Base-by-base conservation (phyloP, 1,284 basidiomycete species). In the Austroboletus novae-zelandiae region DNA sequence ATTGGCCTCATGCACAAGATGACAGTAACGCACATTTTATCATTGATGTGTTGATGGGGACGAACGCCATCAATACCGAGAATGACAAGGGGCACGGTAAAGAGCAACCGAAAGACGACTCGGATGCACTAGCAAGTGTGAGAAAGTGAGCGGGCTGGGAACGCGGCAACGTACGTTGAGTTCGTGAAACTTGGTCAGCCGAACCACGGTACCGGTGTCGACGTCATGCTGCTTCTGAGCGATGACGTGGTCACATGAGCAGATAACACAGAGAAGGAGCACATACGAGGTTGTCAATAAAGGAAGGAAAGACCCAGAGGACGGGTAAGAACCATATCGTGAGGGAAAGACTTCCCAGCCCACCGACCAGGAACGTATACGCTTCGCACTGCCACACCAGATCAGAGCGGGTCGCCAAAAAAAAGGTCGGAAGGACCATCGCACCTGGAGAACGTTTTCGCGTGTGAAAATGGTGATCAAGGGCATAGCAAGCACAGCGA, bases 121-220 rank as follows among this genome's bases (percentile, higher is more conserved):
- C 87, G 86, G 39, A 89, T 78, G 44, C 72, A 76, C 88, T 90
- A 58, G 17, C 0, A 1, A 23, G 3, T 4, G 3, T 48, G 25
- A 46, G 37, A 47, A 41, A 37, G 27, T 13, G 23, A 32, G 13
- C 40, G 25, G 30, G 34, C 4, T 20, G 34, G 23, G 5, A n/a
- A 29, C 0, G 11, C 5, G 15, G 40, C 23, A 6, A 69, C 84
- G 36, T 57, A 90, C 87, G 57, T 91, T 90, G 41, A 90, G 67
- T 61, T 91, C 88, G 40, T 86, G 84, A 63, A 88, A 90, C 55
- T 84, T 89, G 15, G 83, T 84, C 41, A 91, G 68, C 18, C 86
- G 79, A 35, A 88, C 74, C 42, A 90, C 74, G 3, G 84, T 86
- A 30, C 60, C 70, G 17, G 58, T 73, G 45, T 90, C 87, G 10